Evolutionary conservation across 2,329 filamentous ascomycete species (phyloP).

Genomic region (Byssochlamys sp.): DNA sequence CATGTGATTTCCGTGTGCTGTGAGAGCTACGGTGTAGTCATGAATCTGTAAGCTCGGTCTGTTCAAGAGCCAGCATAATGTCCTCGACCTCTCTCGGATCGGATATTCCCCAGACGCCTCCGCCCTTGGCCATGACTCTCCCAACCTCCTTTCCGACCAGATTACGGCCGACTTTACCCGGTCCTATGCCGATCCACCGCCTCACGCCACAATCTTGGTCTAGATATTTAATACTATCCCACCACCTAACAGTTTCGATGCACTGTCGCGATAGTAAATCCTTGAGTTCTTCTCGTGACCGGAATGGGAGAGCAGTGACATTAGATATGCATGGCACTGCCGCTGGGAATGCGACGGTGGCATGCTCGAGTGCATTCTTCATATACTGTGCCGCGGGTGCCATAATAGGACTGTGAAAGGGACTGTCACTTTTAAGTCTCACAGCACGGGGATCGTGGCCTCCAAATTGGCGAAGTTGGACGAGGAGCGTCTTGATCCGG

Average conservation of each 20-base stretch:
- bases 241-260: conserved; percentile 89
- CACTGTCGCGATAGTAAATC: conserved; percentile 70
- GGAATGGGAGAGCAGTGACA: conserved; percentile 69
- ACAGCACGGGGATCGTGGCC: conserved; percentile 87
- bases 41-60: conserved; percentile 42
- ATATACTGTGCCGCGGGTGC: conserved; percentile 69
- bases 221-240: conserved; percentile 82
- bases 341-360: conserved; percentile 63
- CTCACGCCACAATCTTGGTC: conserved; percentile 73
- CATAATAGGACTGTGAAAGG: conserved; percentile 90
- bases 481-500: conserved; percentile 68
- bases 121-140: conserved; percentile 69
- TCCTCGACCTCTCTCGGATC: conserved; percentile 68
- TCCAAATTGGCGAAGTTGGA: conserved; percentile 77
- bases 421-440: conserved; percentile 72
- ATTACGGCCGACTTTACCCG: conserved; percentile 86
- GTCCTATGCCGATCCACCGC: conserved; percentile 84
- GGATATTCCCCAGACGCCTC: conserved; percentile 85
- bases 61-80: conserved; percentile 54
- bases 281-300: conserved; percentile 62
- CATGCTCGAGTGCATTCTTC: conserved; percentile 55
- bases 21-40: neutral
- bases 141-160: conserved; percentile 92
- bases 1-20: neutral
- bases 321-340: conserved; percentile 74